Conservation (phyloP, 352 stramenopile genomes). For the Globisporangium emineosum region DNA sequence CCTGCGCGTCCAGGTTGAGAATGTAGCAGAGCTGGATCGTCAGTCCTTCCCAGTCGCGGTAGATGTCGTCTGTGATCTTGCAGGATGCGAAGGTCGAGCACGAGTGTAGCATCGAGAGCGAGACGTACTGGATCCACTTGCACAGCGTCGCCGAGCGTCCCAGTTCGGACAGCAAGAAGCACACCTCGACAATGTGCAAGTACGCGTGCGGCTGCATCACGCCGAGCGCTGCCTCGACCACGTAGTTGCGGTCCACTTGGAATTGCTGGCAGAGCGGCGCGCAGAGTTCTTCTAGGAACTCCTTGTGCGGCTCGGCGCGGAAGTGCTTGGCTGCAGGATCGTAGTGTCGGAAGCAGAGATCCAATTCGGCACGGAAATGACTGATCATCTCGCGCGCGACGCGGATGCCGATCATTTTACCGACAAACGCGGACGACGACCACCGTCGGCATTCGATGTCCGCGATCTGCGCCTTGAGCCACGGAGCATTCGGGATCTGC, state of each 20-base stretch:
- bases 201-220: slow-evolving; percentile 82
- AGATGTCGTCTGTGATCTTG: slow-evolving; percentile 69
- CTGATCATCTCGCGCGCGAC: slow-evolving; percentile 85
- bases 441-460: slow-evolving; percentile 83
- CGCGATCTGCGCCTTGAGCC: slow-evolving; percentile 79
- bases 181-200: slow-evolving; percentile 79
- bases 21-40: slow-evolving; percentile 83
- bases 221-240: slow-evolving; percentile 70
- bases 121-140: slow-evolving; percentile 83
- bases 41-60: slow-evolving; percentile 79
- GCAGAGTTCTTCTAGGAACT: slow-evolving; percentile 74
- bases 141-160: slow-evolving; percentile 45
- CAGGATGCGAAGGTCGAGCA: slow-evolving; percentile 77
- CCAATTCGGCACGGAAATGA: slow-evolving; percentile 66
- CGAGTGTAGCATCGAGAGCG: slow-evolving; percentile 76
- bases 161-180: slow-evolving; percentile 72
- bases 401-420: slow-evolving; percentile 84
- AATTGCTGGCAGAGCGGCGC: slow-evolving; percentile 76
- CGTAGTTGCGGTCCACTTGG: slow-evolving; percentile 73
- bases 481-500: slow-evolving; percentile 38
- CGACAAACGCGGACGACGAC: slow-evolving; percentile 84
- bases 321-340: slow-evolving; percentile 24
- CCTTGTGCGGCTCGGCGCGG: slow-evolving; percentile 36
- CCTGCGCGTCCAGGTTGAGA: slow-evolving; percentile 58
- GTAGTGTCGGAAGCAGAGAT: slow-evolving; percentile 40